Evolutionary conservation across 345 rosid species (phyloP), one percentile per base, ranked within the genome.

Genomic region (Boechera stricta): DNA sequence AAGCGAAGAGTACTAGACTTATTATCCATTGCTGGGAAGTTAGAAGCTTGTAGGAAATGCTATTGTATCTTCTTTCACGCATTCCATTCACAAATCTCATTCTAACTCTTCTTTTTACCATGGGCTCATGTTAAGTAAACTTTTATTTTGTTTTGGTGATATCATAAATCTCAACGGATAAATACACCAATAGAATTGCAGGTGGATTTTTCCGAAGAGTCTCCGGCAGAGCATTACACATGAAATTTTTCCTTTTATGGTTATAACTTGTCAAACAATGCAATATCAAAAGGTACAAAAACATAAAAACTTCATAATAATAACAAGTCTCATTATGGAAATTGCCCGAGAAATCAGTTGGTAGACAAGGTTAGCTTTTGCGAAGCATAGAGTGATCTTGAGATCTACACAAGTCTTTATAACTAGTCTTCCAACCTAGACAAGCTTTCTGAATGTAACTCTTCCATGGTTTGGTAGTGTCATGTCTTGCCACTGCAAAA

Each of bases 1-100:
- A 74, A 75, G 9, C 24, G 60, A 69, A 69, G 82, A 68, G 35
- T 12, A 5, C 7, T 78, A 67, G 60, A 58, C 41, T 65, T 55
- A 11, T 35, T 35, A 35, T 11, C 38, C 52, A 18, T 69, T 74
- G 58, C 24, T 35, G 31, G n/a, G 18, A 65, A 18, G 58, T 45
- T 33, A 35, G 61, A 39, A 48, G 26, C 54, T 51, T 38, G 44
- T 11, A 4, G 5, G 18, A 68, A 60, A 68, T 68, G 36, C 55
- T 28, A 7, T 44, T 53, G 57, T 21, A 45, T 55, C 73, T 56
- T 74, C 72, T 28, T 74, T 66, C 58, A 33, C 58, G n/a, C 72
- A 24, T 74, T 73, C 21, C 38, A 6, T 10, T 66, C 26, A 67
- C 33, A 49, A 48, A 33, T 1, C 71, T 8, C 45, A 67, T 52